phyloP scores from a whole-genome alignment of 129 eudicot species.

The Lonicera japonica region DNA sequence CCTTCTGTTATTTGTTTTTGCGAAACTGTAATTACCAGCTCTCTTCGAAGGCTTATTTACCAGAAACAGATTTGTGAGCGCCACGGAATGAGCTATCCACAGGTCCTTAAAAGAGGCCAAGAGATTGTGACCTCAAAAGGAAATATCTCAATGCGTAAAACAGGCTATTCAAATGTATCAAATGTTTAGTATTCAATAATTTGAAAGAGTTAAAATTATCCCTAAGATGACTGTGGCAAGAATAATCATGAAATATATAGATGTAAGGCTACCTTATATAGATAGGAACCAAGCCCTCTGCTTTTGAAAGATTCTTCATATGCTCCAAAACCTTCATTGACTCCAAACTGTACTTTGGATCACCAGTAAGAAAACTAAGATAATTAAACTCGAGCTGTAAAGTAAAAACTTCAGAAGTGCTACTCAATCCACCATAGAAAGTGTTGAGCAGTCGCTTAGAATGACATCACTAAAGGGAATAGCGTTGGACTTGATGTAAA shows the following conservation, averaged over 20 bases:
- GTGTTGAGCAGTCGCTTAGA: conserved; percentile 61
- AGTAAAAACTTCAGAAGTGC: conserved; percentile 93
- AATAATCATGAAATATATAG: background rate
- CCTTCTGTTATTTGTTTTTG: no score
- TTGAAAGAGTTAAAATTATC: background rate
- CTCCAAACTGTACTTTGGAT: conserved; percentile 65
- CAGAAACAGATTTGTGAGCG: no score
- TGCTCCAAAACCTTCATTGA: conserved; percentile 93
- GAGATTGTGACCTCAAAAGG: background rate
- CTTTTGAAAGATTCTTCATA: conserved; percentile 76
- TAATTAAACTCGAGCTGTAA: conserved; percentile 91
- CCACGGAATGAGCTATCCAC: no score
- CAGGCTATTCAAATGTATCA: background rate
- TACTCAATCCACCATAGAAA: conserved; percentile 84
- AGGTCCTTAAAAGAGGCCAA: background rate
- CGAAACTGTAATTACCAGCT: no score
- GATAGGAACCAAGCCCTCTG: conserved; percentile 92
- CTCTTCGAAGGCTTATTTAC: no score
- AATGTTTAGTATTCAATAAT: background rate
- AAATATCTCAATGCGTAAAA: background rate
- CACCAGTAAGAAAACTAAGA: conserved; percentile 74
- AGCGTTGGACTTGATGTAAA: conserved; percentile 80
- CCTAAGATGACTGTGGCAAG: background rate
- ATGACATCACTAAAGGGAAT: conserved; percentile 92
- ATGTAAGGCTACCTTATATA: conserved; percentile 57